Conservation (phyloP, 345 rosid genomes). For the Litchi chinensis region DNA sequence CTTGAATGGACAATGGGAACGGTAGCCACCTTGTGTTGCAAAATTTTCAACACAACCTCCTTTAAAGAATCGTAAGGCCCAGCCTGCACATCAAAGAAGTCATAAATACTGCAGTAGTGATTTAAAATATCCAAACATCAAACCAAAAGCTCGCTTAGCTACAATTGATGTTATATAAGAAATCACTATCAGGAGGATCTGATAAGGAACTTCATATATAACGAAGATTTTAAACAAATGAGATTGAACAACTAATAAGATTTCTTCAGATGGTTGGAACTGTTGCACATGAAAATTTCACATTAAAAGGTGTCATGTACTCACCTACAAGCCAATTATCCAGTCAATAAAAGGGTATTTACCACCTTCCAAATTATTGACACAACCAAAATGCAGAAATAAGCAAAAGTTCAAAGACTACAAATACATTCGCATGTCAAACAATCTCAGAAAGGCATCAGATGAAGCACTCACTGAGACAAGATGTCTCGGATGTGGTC, state of each 20-base stretch:
- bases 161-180: not conserved
- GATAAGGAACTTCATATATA: slow-evolving; percentile 2
- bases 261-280: not conserved
- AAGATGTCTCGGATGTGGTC: slow-evolving; percentile 50
- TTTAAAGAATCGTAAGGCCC: slow-evolving; percentile 87
- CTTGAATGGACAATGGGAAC: slow-evolving; percentile 73
- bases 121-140: slow-evolving; percentile 9
- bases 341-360: not conserved
- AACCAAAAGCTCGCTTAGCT: not conserved
- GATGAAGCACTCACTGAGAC: slow-evolving; percentile 52
- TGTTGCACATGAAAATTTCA: not conserved
- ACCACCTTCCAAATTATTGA: not conserved
- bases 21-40: slow-evolving; percentile 75
- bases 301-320: not conserved
- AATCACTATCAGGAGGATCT: not conserved
- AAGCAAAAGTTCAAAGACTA: slow-evolving; percentile 10
- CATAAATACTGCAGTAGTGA: not conserved
- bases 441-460: slow-evolving; percentile 15
- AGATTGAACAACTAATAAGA: not conserved
- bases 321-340: not conserved
- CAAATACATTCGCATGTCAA: slow-evolving; percentile 3
- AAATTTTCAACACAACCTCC: slow-evolving; percentile 78
- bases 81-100: slow-evolving; percentile 56
- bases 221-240: not conserved
- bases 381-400: not conserved